These are phyloP conservation scores for Cladosporium cucumerinum DNA, from an alignment of 2,329 filamentous ascomycete genomes.

Conservation along the genomic window DNA sequence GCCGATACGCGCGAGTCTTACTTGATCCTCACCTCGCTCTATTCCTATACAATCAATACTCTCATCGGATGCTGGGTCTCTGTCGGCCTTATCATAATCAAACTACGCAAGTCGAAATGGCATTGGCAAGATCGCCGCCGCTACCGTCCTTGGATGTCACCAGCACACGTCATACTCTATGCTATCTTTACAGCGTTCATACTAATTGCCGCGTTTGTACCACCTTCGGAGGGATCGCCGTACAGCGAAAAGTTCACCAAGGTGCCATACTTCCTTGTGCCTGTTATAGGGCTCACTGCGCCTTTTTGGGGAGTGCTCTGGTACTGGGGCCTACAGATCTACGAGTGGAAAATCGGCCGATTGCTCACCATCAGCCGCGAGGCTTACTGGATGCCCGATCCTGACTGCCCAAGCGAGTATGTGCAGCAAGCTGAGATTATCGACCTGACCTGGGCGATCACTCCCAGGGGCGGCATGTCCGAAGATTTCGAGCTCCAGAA, in stretches of 20 bases:
- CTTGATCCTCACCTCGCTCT: constrained; percentile 36
- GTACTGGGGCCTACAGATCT: constrained; percentile 22
- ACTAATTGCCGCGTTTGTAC: neutral
- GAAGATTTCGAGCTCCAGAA: constrained; percentile 16
- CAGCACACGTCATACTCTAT: constrained; percentile 25
- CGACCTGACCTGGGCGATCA: constrained; percentile 24
- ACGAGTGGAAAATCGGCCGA: constrained; percentile 20
- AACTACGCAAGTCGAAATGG: constrained; percentile 17
- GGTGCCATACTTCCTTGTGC: constrained; percentile 26
- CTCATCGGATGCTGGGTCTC: constrained; percentile 14
- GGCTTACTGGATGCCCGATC: constrained; percentile 23
- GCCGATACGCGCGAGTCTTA: constrained; percentile 29
- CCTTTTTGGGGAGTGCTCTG: constrained; percentile 24
- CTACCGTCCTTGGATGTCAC: constrained; percentile 27
- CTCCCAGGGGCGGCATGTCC: constrained; percentile 16
- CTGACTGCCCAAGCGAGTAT: constrained; percentile 21
- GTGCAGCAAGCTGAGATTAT: constrained; percentile 25
- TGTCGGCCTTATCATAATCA: constrained; percentile 35
- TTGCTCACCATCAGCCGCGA: constrained; percentile 22
- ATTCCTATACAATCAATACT: constrained; percentile 42
- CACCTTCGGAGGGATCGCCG: constrained; percentile 1
- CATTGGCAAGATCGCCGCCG: constrained; percentile 24
- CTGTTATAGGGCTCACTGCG: constrained; percentile 23
- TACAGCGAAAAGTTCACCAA: constrained; percentile 20
- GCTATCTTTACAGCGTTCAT: constrained; percentile 17